These are phyloP conservation scores for Aciculosporium take DNA, from an alignment of 2,329 filamentous ascomycete genomes.

Conservation along the genomic window DNA sequence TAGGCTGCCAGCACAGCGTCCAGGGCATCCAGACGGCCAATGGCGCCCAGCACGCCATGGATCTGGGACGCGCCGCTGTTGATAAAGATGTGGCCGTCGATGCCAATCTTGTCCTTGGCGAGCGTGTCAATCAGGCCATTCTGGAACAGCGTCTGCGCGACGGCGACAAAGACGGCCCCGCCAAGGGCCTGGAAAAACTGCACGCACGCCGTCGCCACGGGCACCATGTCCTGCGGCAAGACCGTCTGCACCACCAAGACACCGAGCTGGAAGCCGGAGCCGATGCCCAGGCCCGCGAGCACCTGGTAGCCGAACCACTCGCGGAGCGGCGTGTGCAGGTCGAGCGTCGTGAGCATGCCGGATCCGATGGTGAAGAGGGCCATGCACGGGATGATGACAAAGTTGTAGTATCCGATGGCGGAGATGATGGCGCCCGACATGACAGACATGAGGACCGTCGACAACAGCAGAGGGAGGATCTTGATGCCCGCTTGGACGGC, in stretches of 20 bases:
- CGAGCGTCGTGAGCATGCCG: constrained; percentile 41
- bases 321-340: constrained; percentile 27
- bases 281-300: constrained; percentile 38
- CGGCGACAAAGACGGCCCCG: constrained; percentile 49
- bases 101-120: constrained; percentile 23
- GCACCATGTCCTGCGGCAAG: constrained; percentile 31
- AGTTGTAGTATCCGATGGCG: constrained; percentile 27
- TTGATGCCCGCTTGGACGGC: constrained; percentile 41
- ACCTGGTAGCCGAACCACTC: constrained; percentile 47
- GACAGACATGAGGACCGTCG: constrained; percentile 34
- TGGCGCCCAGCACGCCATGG: constrained; percentile 24
- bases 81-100: constrained; percentile 35
- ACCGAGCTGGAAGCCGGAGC: constrained; percentile 32
- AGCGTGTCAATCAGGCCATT: constrained; percentile 46
- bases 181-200: constrained; percentile 52
- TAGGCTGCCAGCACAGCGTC: constrained; percentile 32
- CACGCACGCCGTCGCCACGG: constrained; percentile 35
- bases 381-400: constrained; percentile 27
- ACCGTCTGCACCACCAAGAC: constrained; percentile 38
- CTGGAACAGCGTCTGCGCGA: constrained; percentile 53
- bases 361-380: constrained; percentile 30
- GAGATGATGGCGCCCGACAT: constrained; percentile 28
- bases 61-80: constrained; percentile 39
- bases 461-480: constrained; percentile 37
- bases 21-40: constrained; percentile 27